Percentiles rank a stretch among this genome's conserved stretches.
phyloP scores from a whole-genome alignment of 2,329 filamentous ascomycete genomes.

The Fusarium solani-melongenae region DNA sequence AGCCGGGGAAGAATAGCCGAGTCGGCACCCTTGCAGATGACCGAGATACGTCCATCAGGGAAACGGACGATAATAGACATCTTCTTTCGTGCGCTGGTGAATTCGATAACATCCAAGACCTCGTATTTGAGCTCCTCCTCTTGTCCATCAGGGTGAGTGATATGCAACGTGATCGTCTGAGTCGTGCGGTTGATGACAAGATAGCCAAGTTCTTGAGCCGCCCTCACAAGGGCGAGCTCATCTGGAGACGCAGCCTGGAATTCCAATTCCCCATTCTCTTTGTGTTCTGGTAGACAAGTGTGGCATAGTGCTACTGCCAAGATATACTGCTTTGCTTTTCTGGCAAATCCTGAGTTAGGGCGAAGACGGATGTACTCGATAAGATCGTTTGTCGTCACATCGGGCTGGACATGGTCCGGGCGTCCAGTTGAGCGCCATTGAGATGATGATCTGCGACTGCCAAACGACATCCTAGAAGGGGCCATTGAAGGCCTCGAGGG shows the following conservation, averaged over 20 bases:
- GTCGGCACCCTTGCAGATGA: constrained; percentile 93
- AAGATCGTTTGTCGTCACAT: constrained; percentile 77
- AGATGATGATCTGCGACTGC: constrained; percentile 58
- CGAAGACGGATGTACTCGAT: constrained; percentile 80
- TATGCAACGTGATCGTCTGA: constrained; percentile 69
- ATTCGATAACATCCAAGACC: constrained; percentile 88
- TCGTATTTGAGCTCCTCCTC: constrained; percentile 74
- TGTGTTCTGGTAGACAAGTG: constrained; percentile 86
- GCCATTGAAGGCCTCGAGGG: constrained; percentile 43
- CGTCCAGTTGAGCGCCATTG: constrained; percentile 62
- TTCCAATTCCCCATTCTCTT: constrained; percentile 72
- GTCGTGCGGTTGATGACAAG: constrained; percentile 79
- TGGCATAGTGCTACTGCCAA: constrained; percentile 89
- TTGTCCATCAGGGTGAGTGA: constrained; percentile 51
- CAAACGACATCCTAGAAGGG: constrained; percentile 44
- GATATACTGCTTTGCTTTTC: constrained; percentile 84
- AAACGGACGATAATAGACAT: constrained; percentile 93
- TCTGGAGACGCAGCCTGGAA: constrained; percentile 93
- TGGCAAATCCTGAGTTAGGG: constrained; percentile 81
- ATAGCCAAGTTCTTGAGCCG: constrained; percentile 87
- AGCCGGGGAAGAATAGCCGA: constrained; percentile 83
- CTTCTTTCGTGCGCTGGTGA: constrained; percentile 87
- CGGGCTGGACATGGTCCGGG: constrained; percentile 63
- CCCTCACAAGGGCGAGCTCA: constrained; percentile 85
- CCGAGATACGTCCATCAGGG: constrained; percentile 81